Conservation (phyloP, 129 eudicot species). For the Lonicera japonica region DNA sequence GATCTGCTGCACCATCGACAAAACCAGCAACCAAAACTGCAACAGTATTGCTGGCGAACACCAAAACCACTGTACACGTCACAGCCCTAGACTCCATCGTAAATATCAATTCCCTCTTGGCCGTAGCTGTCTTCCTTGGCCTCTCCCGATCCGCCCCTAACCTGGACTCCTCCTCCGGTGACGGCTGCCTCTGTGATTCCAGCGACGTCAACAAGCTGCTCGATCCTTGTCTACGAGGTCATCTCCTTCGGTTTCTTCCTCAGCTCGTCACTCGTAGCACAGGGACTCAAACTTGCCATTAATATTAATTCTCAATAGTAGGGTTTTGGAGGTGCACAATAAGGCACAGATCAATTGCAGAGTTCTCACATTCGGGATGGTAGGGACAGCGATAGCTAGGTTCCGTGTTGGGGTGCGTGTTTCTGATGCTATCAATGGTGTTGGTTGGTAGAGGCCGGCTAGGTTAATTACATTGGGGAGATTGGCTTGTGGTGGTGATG, state of each 20-base stretch:
- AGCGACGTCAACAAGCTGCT: slow-evolving; percentile 38
- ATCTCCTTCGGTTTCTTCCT: slow-evolving; percentile 51
- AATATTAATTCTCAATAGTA: slow-evolving; percentile 40
- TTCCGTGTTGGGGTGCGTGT: slow-evolving; percentile 51
- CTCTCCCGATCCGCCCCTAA: slow-evolving; percentile 41
- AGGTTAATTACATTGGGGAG: slow-evolving; percentile 39
- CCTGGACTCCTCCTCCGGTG: slow-evolving; percentile 18
- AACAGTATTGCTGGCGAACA: slow-evolving; percentile 10
- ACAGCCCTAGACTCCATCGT: slow-evolving; percentile 57
- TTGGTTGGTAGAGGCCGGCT: slow-evolving; percentile 46
- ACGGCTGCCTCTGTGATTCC: slow-evolving; percentile 29
- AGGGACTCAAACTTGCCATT: slow-evolving; percentile 50
- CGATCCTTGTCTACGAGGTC: slow-evolving; percentile 40
- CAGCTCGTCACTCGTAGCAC: slow-evolving; percentile 50
- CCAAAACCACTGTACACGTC: slow-evolving; percentile 43
- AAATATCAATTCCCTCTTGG: slow-evolving; percentile 51
- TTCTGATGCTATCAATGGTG: slow-evolving; percentile 52
- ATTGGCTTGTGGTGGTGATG: slow-evolving; percentile 36
- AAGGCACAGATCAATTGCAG: slow-evolving; percentile 40
- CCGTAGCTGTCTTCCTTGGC: slow-evolving; percentile 51
- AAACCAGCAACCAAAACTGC: not conserved
- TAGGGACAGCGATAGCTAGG: slow-evolving; percentile 50
- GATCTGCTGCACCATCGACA: not conserved
- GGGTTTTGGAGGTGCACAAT: slow-evolving; percentile 34
- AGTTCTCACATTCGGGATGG: slow-evolving; percentile 43